Evolutionary conservation across 169 alveolate species (phyloP), one percentile per base, ranked within the genome.

Genomic region (Cryptosporidium baileyi): DNA sequence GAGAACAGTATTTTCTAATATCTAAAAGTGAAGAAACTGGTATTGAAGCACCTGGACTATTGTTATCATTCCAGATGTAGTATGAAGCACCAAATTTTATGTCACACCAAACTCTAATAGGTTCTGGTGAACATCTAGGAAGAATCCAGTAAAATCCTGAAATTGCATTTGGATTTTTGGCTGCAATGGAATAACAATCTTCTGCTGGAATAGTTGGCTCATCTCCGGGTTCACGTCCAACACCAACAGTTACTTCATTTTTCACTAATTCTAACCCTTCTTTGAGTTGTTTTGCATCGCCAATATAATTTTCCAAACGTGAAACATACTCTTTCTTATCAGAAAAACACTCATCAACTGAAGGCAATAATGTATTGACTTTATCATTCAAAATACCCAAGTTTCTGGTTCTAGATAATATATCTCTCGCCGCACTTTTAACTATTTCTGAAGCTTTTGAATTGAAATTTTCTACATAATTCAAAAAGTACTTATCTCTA

Each of bases 111-210:
- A 90, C 97, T 32, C 97, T 80, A 59, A 94, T 59, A 9, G 97
- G 95, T 40, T 91, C 94, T 26, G 93, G 88, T 9, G 97, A 80
- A 61, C 97, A 95, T 51, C 91, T 81, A 7, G 97, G 96, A 63
- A 89, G 91, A 41, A 95, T 91, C 97, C 97, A 95, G 85, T 94
- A 95, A 89, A 95, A 95, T 45, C 97, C 97, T 9, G 97, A 94
- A 28, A 90, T 91, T 0, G 92, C 91, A 26, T 80, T 90, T 52
- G 94, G 95, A 49, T 81, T 88, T 22, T 82, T 61, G n/a, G 82
- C 91, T 74, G 92, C 91, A 52, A 94, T 93, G 51, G 89, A 67
- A 80, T 92, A 91, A 82, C 97, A 95, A 79, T 94, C 97, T 49
- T 90, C 93, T 22, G 97, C 97, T 17, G 97, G 96, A 57, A 60